phyloP scores from a whole-genome alignment of 2,329 filamentous ascomycete genomes.

The Seiridium unicorne region DNA sequence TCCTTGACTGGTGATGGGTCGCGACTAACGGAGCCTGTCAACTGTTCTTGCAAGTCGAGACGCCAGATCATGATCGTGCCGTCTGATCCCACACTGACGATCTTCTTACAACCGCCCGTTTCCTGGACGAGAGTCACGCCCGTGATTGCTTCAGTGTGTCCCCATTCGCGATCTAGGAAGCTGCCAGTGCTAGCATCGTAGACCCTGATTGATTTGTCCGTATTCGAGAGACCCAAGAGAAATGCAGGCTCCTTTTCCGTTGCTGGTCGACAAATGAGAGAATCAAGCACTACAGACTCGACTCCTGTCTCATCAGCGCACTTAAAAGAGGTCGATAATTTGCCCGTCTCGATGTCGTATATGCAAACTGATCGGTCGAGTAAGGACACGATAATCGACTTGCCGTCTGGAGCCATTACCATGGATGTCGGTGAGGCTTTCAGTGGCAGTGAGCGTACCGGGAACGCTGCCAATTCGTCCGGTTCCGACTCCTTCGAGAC shows the following conservation, averaged over 20 bases:
- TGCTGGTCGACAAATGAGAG: constrained; percentile 64
- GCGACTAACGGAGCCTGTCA: constrained; percentile 39
- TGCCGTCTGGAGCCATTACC: constrained; percentile 63
- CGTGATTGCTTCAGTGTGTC: constrained; percentile 91
- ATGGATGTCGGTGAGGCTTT: constrained; percentile 88
- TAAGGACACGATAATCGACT: constrained; percentile 57
- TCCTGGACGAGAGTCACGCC: constrained; percentile 72
- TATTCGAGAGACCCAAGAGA: constrained; percentile 85
- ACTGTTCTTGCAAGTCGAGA: constrained; percentile 48
- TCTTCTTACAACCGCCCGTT: constrained; percentile 51
- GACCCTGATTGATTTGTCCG: constrained; percentile 90
- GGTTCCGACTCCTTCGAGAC: constrained; percentile 65
- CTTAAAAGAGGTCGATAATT: constrained; percentile 72
- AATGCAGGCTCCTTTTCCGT: constrained; percentile 58
- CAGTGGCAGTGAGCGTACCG: constrained; percentile 73
- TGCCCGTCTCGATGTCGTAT: constrained; percentile 66
- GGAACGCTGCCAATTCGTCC: constrained; percentile 72
- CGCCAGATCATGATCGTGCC: constrained; percentile 82
- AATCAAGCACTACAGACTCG: constrained; percentile 82
- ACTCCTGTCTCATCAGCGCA: constrained; percentile 75
- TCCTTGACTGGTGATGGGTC: constrained; percentile 56
- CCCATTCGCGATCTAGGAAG: constrained; percentile 87
- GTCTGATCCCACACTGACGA: constrained; percentile 76
- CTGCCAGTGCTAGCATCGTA: constrained; percentile 77
- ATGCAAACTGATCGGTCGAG: constrained; percentile 60